Evolutionary conservation across 257 asterid genomes (phyloP).

Genomic region (Solanum pennellii): DNA sequence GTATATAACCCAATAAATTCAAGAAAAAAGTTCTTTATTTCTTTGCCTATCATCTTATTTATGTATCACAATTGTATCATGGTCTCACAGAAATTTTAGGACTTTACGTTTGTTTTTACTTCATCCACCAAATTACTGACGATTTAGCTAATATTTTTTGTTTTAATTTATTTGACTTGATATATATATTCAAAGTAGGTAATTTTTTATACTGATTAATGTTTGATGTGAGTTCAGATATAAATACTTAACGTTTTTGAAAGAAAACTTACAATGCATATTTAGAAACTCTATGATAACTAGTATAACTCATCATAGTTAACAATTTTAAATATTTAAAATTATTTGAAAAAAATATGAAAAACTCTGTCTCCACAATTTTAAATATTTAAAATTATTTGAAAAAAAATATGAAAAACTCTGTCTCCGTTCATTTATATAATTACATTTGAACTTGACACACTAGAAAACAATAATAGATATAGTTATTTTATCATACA

Average conservation of each 20-base stretch:
- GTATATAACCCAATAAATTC: background rate
- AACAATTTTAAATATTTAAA: background rate
- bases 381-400: background rate
- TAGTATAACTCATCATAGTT: background rate
- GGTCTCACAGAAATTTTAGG: background rate
- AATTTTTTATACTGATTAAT: background rate
- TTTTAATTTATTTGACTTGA: background rate
- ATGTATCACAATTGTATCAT: background rate
- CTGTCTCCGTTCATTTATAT: too few species aligned
- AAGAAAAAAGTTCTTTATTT: background rate
- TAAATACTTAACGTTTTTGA: too few species aligned
- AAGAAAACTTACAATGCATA: too few species aligned
- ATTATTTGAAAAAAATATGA: too few species aligned
- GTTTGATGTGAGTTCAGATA: background rate
- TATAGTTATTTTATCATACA: too few species aligned
- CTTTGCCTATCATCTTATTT: background rate
- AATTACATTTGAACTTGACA: too few species aligned
- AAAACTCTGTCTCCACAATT: background rate
- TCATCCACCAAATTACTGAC: background rate
- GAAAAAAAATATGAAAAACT: too few species aligned
- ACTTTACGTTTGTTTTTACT: background rate
- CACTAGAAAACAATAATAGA: too few species aligned
- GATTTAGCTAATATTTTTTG: background rate
- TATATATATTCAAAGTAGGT: background rate
- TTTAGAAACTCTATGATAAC: too few species aligned